Conservation (phyloP, 2,329 filamentous ascomycete species). For the Fusarium staphyleae region DNA sequence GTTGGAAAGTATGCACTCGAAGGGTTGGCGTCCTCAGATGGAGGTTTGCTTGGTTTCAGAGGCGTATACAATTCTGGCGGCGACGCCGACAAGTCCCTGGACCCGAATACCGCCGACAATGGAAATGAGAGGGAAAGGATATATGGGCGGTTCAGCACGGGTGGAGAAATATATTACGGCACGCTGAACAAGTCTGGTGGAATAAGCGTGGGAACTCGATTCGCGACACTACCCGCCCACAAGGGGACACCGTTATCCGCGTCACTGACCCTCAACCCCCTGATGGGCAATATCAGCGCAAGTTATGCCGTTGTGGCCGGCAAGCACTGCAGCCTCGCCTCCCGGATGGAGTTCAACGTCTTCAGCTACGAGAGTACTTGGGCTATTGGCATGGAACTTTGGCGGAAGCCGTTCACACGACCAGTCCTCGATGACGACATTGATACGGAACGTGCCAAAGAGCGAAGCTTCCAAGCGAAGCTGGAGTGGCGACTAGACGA, state of each 20-base stretch:
- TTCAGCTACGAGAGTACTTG: conserved; percentile 98
- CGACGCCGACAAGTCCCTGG: conserved; percentile 57
- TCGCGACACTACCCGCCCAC: conserved; percentile 83
- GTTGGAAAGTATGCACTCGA: conserved; percentile 87
- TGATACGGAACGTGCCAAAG: conserved; percentile 31
- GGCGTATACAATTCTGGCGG: conserved; percentile 95
- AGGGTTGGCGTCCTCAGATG: conserved; percentile 91
- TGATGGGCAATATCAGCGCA: conserved; percentile 92
- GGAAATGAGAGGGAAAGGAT: conserved; percentile 63
- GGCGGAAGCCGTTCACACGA: conserved; percentile 68
- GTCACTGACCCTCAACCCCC: conserved; percentile 88
- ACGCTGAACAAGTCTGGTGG: conserved; percentile 93
- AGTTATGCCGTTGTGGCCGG: conserved; percentile 92
- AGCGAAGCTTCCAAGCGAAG: conserved; percentile 62
- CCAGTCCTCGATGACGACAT: conserved; percentile 48
- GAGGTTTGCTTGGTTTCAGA: conserved; percentile 83
- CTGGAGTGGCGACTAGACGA: conserved; percentile 57
- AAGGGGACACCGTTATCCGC: conserved; percentile 91
- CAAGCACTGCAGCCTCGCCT: conserved; percentile 82
- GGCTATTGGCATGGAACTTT: conserved; percentile 90
- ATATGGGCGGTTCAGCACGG: conserved; percentile 86
- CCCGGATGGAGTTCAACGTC: conserved; percentile 94
- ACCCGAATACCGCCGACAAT: conserved; percentile 26
- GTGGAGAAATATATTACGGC: conserved; percentile 94
- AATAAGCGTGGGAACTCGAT: conserved; percentile 85